A percentile compares a stretch with the other conserved stretches of the same genome.
These are phyloP conservation scores for Scleroderma bovista DNA, from an alignment of 768 basidiomycete genomes.

Conservation along the genomic window DNA sequence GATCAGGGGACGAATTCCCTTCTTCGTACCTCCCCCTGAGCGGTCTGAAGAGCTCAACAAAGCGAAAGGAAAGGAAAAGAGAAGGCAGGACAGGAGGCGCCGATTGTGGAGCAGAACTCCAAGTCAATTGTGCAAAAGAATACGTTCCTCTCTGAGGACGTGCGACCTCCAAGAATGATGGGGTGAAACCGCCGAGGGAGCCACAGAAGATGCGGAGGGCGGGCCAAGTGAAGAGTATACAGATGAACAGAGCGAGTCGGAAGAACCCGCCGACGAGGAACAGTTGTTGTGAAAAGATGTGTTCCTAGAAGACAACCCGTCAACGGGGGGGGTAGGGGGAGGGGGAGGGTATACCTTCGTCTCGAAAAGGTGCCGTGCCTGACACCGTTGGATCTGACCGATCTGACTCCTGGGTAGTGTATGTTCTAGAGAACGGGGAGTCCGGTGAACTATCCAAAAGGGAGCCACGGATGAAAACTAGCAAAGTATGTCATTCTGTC, in stretches of 20 bases:
- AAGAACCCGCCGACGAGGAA: constrained; percentile 37
- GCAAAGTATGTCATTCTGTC: constrained; percentile 53
- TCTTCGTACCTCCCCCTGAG: constrained; percentile 90
- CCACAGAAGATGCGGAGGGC: constrained; percentile 23
- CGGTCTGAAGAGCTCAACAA: constrained; percentile 64
- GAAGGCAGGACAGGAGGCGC: constrained; percentile 39
- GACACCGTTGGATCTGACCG: constrained; percentile 1
- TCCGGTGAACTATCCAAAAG: constrained; percentile 39
- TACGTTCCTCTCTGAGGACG: constrained; percentile 79
- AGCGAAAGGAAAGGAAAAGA: constrained; percentile 49
- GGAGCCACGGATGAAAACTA: constrained; percentile 85
- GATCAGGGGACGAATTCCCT: constrained; percentile 96
- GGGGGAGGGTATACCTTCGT: constrained; percentile 2
- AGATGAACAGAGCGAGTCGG: constrained; percentile 16
- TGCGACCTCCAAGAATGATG: constrained; percentile 55
- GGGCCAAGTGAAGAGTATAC: constrained; percentile 16
- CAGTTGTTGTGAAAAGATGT: constrained; percentile 12
- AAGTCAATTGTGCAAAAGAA: constrained; percentile 87
- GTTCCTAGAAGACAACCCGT: background rate
- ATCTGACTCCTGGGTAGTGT: constrained; percentile 20
- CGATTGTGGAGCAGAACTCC: constrained; percentile 81
- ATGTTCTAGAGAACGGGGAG: constrained; percentile 30
- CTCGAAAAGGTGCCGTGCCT: constrained; percentile 16
- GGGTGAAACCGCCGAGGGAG: constrained; percentile 22
- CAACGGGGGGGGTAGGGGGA: background rate